Percentiles rank a stretch among this genome's conserved stretches.
Conservation (phyloP, 352 stramenopile genomes). For the Phytophthora uliginosa region DNA sequence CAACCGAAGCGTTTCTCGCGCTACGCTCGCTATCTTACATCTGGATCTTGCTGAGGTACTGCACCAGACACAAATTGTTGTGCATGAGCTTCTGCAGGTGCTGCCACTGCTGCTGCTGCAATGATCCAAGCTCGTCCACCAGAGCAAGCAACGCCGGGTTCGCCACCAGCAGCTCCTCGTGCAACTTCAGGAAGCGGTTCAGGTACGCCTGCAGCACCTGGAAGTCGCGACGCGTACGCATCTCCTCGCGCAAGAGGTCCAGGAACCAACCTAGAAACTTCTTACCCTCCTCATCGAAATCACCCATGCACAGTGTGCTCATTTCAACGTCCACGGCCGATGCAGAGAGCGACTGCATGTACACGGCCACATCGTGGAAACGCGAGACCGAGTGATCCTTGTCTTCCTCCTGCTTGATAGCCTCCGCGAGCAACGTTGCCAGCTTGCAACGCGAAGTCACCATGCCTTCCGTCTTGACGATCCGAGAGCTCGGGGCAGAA, state of each 20-base stretch:
- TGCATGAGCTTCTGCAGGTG: constrained; percentile 85
- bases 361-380: constrained; percentile 58
- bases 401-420: constrained; percentile 34
- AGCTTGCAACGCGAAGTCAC: constrained; percentile 82
- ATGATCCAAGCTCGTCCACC: constrained; percentile 60
- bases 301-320: constrained; percentile 87
- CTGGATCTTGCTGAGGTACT: constrained; percentile 92
- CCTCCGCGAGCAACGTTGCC: constrained; percentile 59
- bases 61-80: constrained; percentile 89
- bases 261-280: constrained; percentile 72
- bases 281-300: constrained; percentile 84
- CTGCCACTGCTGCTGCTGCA: constrained; percentile 85
- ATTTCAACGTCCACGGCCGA: constrained; percentile 85
- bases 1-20: neutral
- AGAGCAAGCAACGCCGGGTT: constrained; percentile 62
- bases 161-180: constrained; percentile 78
- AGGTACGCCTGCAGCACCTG: constrained; percentile 88
- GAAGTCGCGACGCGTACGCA: constrained; percentile 75
- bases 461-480: constrained; percentile 78
- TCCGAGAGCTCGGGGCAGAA: constrained; percentile 56
- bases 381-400: constrained; percentile 29
- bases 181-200: constrained; percentile 89
- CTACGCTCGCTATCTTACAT: constrained; percentile 61
- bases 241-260: constrained; percentile 70
- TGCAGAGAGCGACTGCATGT: constrained; percentile 82